These are phyloP conservation scores for Rhizophora mangle DNA, from an alignment of 345 rosid genomes.

Conservation along the genomic window DNA sequence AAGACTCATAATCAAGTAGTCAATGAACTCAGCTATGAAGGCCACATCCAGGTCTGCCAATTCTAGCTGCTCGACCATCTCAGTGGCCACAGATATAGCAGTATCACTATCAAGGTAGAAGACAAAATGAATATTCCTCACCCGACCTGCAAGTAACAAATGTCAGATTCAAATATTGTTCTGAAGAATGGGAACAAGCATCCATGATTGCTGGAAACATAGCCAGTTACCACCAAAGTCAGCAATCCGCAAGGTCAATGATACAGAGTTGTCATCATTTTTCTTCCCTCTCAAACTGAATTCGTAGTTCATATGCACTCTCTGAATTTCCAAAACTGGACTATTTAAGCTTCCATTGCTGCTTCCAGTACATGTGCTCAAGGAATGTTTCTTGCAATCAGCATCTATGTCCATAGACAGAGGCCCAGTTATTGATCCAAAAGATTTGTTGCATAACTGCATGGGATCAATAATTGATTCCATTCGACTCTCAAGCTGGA, in stretches of 20 bases:
- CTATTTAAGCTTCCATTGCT: conserved; percentile 29
- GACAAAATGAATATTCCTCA: conserved; percentile 59
- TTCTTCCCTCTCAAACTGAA: conserved; percentile 53
- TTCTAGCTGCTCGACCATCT: conserved; percentile 83
- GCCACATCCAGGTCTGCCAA: conserved; percentile 57
- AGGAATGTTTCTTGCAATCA: conserved; percentile 37
- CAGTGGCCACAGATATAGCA: conserved; percentile 58
- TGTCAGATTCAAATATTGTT: not conserved
- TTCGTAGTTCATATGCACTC: conserved; percentile 43
- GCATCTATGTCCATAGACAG: conserved; percentile 61
- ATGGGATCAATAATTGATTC: conserved; percentile 64
- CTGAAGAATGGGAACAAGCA: not conserved
- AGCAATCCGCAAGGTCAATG: conserved; percentile 59
- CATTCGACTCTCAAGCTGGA: conserved; percentile 35
- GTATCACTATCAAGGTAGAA: conserved; percentile 77
- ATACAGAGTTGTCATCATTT: conserved; percentile 39
- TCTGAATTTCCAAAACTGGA: conserved; percentile 50
- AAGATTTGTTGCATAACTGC: conserved; percentile 8
- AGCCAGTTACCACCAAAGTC: conserved; percentile 45
- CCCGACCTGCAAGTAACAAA: conserved; percentile 46
- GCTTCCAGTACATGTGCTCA: conserved; percentile 43
- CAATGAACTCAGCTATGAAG: conserved; percentile 71
- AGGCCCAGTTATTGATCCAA: conserved; percentile 41
- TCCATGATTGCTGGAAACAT: not conserved
- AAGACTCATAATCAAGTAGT: conserved; percentile 54